Evolutionary conservation across 2,329 filamentous ascomycete species (phyloP).

Genomic region (Aspergillus proliferans): DNA sequence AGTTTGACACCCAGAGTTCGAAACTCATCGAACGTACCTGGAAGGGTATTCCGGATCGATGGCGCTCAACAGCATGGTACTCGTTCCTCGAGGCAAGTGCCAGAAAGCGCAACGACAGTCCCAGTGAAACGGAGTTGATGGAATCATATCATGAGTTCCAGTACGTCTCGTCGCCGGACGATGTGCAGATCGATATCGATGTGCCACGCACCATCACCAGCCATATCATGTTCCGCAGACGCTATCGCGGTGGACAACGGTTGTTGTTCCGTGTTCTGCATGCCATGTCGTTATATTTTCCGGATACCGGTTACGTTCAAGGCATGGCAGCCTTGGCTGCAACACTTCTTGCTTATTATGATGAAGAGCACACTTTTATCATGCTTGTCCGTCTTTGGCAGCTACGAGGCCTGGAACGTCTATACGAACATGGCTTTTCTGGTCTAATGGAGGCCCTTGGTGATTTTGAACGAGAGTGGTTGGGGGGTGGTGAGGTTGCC

Average conservation of each 20-base stretch:
- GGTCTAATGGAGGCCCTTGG: constrained; percentile 79
- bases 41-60: constrained; percentile 97
- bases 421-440: constrained; percentile 78
- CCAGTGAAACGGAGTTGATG: constrained; percentile 65
- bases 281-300: constrained; percentile 83
- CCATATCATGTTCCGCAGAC: constrained; percentile 92
- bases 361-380: constrained; percentile 88
- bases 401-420: constrained; percentile 72
- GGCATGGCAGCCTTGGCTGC: constrained; percentile 94
- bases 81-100: constrained; percentile 80
- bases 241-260: constrained; percentile 88
- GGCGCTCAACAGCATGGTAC: constrained; percentile 91
- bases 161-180: constrained; percentile 70
- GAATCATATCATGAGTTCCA: constrained; percentile 67
- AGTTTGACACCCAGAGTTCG: constrained; percentile 76
- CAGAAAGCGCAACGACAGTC: constrained; percentile 54
- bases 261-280: constrained; percentile 89
- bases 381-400: constrained; percentile 97
- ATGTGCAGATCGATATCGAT: constrained; percentile 94
- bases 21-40: constrained; percentile 87
- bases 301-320: constrained; percentile 89
- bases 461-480: constrained; percentile 81
- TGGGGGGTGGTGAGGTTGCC: constrained; percentile 69
- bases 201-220: constrained; percentile 90
- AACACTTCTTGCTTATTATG: constrained; percentile 91